phyloP scores from a whole-genome alignment of 768 basidiomycete species.

The Suillus subluteus region DNA sequence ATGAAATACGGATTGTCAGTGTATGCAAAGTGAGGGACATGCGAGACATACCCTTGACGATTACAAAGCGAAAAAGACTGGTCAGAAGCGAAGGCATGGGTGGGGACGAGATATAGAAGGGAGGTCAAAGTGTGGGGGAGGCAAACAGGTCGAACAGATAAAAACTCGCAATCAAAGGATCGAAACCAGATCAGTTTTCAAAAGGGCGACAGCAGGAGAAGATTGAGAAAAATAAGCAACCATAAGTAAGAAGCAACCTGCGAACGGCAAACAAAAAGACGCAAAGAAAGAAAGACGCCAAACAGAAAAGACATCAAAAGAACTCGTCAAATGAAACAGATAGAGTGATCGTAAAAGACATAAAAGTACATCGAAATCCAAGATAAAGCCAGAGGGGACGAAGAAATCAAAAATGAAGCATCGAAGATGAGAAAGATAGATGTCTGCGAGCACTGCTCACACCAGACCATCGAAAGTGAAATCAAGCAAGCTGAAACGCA shows the following conservation, averaged over 20 bases:
- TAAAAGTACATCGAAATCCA: slow-evolving; percentile 6
- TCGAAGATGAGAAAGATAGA: not conserved
- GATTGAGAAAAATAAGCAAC: slow-evolving; percentile 6
- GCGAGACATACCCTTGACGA: slow-evolving; percentile 18
- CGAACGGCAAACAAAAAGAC: not conserved
- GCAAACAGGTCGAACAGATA: not conserved
- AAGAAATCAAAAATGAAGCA: slow-evolving; percentile 7
- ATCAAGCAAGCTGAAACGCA: slow-evolving; percentile 69
- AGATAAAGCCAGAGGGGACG: not conserved
- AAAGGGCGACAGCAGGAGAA: slow-evolving; percentile 2
- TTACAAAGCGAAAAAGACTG: not conserved
- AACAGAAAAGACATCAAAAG: not conserved
- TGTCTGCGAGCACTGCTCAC: not conserved
- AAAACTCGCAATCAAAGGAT: not conserved
- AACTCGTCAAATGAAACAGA: slow-evolving; percentile 5
- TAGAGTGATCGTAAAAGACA: slow-evolving; percentile 1
- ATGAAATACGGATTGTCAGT: not conserved
- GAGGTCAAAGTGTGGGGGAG: not conserved
- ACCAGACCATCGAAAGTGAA: not conserved
- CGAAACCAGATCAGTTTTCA: not conserved
- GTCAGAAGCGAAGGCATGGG: not conserved
- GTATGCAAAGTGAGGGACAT: not conserved
- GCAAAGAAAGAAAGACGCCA: not conserved
- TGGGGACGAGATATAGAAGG: not conserved
- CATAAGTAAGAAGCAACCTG: slow-evolving; percentile 9